Conservation (phyloP, 768 basidiomycete species). For the Lactarius tabidus region DNA sequence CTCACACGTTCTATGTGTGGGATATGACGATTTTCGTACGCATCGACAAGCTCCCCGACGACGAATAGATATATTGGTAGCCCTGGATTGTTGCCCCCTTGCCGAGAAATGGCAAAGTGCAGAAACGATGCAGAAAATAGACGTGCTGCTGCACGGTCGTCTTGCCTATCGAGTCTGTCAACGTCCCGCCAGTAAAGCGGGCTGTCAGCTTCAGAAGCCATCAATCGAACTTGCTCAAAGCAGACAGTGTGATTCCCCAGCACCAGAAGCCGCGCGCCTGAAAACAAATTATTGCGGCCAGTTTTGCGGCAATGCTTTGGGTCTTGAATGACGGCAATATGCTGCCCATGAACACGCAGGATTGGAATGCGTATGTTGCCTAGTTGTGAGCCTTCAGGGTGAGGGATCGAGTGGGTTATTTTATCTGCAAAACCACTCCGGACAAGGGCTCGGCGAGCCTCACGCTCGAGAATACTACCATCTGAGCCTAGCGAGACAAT, state of each 20-base stretch:
- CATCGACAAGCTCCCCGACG: conserved; percentile 31
- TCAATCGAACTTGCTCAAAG: conserved; percentile 27
- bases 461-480: conserved; percentile 35
- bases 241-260: conserved; percentile 27
- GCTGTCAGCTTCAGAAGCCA: conserved; percentile 22
- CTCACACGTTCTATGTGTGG: conserved; percentile 27
- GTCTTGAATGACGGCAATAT: conserved; percentile 33
- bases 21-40: conserved; percentile 30
- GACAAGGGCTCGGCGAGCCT: conserved; percentile 27
- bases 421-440: neutral
- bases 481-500: conserved; percentile 36
- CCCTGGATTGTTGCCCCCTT: neutral
- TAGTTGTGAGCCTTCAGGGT: neutral
- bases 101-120: conserved; percentile 26
- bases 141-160: conserved; percentile 41
- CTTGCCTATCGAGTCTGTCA: conserved; percentile 41
- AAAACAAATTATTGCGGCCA: conserved; percentile 34
- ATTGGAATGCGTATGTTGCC: neutral
- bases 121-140: conserved; percentile 38
- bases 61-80: conserved; percentile 39
- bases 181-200: conserved; percentile 36
- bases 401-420: neutral
- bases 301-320: conserved; percentile 38
- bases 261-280: conserved; percentile 32
- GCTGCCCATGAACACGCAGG: neutral